These are phyloP conservation scores for Pueraria montana DNA, from an alignment of 306 rosid species.

Conservation along the genomic window DNA sequence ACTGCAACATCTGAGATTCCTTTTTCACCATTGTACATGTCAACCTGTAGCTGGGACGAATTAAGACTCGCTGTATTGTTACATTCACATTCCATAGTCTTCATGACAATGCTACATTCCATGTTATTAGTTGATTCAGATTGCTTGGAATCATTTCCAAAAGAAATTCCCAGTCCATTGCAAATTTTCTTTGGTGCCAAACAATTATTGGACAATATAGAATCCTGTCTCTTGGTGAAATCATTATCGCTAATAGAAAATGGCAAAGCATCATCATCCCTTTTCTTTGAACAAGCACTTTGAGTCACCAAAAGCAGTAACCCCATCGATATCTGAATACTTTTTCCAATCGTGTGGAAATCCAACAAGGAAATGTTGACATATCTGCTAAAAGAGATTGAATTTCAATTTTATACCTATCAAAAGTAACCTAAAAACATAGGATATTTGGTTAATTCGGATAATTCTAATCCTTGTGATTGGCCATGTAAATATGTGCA, in stretches of 20 bases:
- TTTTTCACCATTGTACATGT: slow-evolving; percentile 19
- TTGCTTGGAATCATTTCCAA: slow-evolving; percentile 18
- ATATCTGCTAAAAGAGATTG: slow-evolving; percentile 56
- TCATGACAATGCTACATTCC: neutral
- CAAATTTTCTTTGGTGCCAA: slow-evolving; percentile 25
- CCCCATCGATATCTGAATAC: slow-evolving; percentile 41
- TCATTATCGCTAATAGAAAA: slow-evolving; percentile 45
- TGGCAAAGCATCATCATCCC: neutral
- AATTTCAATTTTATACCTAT: neutral
- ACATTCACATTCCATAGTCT: neutral
- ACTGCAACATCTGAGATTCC: slow-evolving; percentile 24
- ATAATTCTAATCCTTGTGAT: too few relatives aligned
- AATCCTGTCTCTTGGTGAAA: slow-evolving; percentile 44
- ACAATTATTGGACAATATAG: slow-evolving; percentile 41
- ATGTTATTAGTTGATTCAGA: slow-evolving; percentile 12
- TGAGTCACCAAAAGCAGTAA: slow-evolving; percentile 42
- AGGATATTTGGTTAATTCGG: neutral
- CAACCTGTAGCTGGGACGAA: slow-evolving; percentile 25
- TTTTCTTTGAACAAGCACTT: too few relatives aligned
- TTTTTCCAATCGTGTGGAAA: slow-evolving; percentile 85
- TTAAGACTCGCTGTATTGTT: neutral
- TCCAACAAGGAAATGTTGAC: slow-evolving; percentile 64
- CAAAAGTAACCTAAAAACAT: neutral
- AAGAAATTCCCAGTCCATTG: slow-evolving; percentile 36
- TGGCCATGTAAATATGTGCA: too few relatives aligned